Evolutionary conservation across 306 rosid genomes (phyloP).

Genomic region (Trichosanthes cucumerina): DNA sequence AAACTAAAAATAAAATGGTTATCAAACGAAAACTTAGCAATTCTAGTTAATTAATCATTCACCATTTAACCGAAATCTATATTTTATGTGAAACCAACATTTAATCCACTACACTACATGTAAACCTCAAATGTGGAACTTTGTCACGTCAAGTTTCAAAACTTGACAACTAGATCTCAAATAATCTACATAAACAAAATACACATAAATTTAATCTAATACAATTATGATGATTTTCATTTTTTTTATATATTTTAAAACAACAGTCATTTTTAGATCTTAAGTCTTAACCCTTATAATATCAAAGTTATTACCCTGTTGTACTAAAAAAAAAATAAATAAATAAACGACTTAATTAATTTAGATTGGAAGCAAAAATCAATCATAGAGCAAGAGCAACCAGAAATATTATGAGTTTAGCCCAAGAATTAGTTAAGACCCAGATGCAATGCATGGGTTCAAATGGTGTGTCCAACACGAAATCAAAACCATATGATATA

Average conservation of each 20-base stretch:
- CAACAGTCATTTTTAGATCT: no score
- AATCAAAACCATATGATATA: no score
- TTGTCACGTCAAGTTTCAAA: not conserved
- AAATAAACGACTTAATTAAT: not conserved
- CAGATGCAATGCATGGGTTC: not conserved
- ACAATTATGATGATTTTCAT: no score
- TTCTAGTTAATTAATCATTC: not conserved
- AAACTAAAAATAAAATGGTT: no score
- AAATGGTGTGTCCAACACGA: no score
- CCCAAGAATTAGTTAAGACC: not conserved
- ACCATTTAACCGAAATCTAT: not conserved
- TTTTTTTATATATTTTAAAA: no score
- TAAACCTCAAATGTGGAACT: not conserved
- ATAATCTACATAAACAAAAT: no score
- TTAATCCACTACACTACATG: not conserved
- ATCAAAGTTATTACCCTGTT: no score
- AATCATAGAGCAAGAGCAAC: not conserved
- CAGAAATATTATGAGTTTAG: not conserved
- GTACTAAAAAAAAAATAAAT: no score
- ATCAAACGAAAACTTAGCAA: no score
- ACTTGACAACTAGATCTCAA: no score
- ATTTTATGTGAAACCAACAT: not conserved
- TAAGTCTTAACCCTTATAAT: no score
- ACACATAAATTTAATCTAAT: not conserved
- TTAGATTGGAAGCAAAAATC: not conserved